Evolutionary conservation across 2,329 filamentous ascomycete genomes (phyloP).

Genomic region (Cladosporium sp.): DNA sequence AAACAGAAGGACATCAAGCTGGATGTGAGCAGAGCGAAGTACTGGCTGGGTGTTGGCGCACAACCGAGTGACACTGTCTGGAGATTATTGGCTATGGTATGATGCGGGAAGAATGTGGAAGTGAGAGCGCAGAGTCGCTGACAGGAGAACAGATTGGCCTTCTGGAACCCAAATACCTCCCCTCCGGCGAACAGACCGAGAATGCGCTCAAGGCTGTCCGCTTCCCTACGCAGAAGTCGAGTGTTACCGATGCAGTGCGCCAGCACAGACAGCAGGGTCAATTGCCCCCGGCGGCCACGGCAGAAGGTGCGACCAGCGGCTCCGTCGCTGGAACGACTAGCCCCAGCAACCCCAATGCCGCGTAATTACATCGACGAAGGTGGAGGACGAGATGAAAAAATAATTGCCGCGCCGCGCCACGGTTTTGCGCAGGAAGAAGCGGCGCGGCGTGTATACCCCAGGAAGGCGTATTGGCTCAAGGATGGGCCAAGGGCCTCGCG

Average conservation of each 20-base stretch:
- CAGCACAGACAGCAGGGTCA: constrained; percentile 2
- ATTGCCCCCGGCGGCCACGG: constrained; percentile 4
- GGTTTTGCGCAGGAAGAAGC: not conserved
- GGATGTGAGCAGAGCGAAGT: constrained; percentile 74
- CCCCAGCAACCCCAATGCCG: constrained; percentile 48
- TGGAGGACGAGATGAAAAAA: not conserved
- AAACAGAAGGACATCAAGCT: constrained; percentile 90
- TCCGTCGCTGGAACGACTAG: constrained; percentile 22
- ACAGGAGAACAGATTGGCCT: constrained; percentile 37
- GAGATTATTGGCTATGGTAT: constrained; percentile 78
- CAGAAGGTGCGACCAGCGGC: constrained; percentile 9
- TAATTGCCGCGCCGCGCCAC: constrained; percentile 7
- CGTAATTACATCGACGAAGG: constrained; percentile 28
- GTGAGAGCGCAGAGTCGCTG: not conserved
- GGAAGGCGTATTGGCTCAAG: no score
- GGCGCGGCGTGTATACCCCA: constrained; percentile 9
- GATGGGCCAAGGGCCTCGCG: no score
- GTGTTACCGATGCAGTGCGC: constrained; percentile 1
- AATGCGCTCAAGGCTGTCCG: constrained; percentile 27
- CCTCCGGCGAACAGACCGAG: constrained; percentile 29
- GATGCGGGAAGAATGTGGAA: not conserved
- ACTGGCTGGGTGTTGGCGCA: constrained; percentile 96
- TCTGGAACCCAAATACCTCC: constrained; percentile 37
- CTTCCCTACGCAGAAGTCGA: constrained; percentile 27
- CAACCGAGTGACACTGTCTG: constrained; percentile 89